phyloP scores from a whole-genome alignment of 352 stramenopile genomes.

The Globisporangium radiosum region DNA sequence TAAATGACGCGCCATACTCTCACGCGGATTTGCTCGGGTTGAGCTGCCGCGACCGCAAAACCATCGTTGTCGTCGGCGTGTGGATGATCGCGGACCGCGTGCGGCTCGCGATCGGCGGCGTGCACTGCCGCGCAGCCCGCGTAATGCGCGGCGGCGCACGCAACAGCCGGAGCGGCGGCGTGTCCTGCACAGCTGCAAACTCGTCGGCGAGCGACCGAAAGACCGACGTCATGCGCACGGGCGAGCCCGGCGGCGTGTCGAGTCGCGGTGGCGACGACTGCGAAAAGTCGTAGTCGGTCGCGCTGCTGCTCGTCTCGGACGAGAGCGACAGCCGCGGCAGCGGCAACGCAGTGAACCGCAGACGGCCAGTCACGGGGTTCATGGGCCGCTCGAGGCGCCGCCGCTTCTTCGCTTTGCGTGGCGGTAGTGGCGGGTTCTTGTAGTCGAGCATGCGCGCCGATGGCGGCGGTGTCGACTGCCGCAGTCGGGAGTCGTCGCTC shows the following conservation, averaged over 20 bases:
- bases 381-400: slow-evolving; percentile 15
- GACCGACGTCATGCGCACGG: slow-evolving; percentile 21
- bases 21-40: slow-evolving; percentile 31
- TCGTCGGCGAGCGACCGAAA: slow-evolving; percentile 63
- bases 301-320: slow-evolving; percentile 7
- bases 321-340: slow-evolving; percentile 12
- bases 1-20: slow-evolving; percentile 16
- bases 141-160: slow-evolving; percentile 44
- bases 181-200: slow-evolving; percentile 57
- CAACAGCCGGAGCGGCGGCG: slow-evolving; percentile 31
- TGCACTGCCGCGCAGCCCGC: slow-evolving; percentile 29
- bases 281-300: slow-evolving; percentile 8
- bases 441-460: slow-evolving; percentile 61
- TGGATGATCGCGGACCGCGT: slow-evolving; percentile 29
- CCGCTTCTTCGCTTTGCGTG: slow-evolving; percentile 26
- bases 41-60: slow-evolving; percentile 50
- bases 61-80: slow-evolving; percentile 39
- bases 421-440: slow-evolving; percentile 56
- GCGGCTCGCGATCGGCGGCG: slow-evolving; percentile 22
- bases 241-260: slow-evolving; percentile 25
- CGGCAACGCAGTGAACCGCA: slow-evolving; percentile 6
- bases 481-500: slow-evolving; percentile 20
- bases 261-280: slow-evolving; percentile 19
- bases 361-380: slow-evolving; percentile 11
- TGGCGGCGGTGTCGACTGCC: slow-evolving; percentile 57